Conservation (phyloP, 805 yeast species). For the Candida insectalens region DNA sequence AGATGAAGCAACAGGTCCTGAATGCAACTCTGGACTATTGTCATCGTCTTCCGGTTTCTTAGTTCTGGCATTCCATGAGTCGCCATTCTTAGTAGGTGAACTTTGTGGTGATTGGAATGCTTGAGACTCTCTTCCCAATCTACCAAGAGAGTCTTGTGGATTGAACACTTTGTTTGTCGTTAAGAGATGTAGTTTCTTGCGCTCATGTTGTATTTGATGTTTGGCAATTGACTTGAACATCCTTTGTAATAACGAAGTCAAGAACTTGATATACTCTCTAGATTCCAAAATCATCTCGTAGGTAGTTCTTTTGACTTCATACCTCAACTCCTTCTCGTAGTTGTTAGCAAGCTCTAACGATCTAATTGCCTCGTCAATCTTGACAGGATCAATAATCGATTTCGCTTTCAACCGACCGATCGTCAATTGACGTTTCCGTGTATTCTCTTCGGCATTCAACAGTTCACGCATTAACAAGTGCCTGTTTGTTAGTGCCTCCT, state of each 20-base stretch:
- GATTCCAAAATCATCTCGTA: conserved; percentile 77
- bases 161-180: conserved; percentile 37
- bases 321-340: conserved; percentile 65
- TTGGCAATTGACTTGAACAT: conserved; percentile 52
- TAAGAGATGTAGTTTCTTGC: conserved; percentile 68
- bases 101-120: background rate
- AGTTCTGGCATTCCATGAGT: conserved; percentile 27
- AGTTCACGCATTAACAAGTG: conserved; percentile 89
- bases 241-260: conserved; percentile 40
- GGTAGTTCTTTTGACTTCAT: conserved; percentile 73
- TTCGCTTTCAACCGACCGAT: conserved; percentile 66
- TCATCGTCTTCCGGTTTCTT: conserved; percentile 15
- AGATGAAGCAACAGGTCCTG: conserved; percentile 2
- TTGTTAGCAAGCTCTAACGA: conserved; percentile 70
- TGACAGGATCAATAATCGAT: conserved; percentile 72
- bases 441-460: conserved; percentile 63
- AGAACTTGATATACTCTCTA: conserved; percentile 43
- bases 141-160: conserved; percentile 38
- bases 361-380: conserved; percentile 83
- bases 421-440: conserved; percentile 58
- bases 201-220: conserved; percentile 74
- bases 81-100: conserved; percentile 7
- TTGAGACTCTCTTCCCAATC: conserved; percentile 68
- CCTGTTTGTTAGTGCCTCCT: conserved; percentile 88
- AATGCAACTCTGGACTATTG: background rate